These are phyloP conservation scores for Fomitiporia mediterranea DNA, from an alignment of 1,284 basidiomycete genomes.

Conservation along the genomic window DNA sequence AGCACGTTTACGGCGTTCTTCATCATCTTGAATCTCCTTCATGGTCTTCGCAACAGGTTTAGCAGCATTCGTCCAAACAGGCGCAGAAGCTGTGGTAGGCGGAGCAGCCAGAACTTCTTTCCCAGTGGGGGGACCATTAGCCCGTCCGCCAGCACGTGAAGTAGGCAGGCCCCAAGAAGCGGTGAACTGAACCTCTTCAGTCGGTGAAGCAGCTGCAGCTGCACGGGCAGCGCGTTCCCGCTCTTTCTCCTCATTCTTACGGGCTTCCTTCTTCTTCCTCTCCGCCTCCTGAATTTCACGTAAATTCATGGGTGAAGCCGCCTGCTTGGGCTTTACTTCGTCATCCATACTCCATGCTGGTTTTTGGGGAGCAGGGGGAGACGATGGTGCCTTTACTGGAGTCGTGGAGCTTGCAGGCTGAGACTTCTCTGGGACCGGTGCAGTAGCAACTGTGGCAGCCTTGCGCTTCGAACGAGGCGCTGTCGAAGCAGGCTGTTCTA, in stretches of 20 bases:
- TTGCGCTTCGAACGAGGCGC: slow-evolving; percentile 27
- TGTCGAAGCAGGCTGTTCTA: slow-evolving; percentile 28
- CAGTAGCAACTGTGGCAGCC: slow-evolving; percentile 19
- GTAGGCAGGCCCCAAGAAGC: slow-evolving; percentile 78
- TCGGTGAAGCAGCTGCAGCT: slow-evolving; percentile 34
- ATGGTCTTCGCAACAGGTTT: slow-evolving; percentile 76
- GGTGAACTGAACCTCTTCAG: slow-evolving; percentile 57
- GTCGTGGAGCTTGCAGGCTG: slow-evolving; percentile 23
- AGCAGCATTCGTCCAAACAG: slow-evolving; percentile 64
- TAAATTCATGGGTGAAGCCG: slow-evolving; percentile 58
- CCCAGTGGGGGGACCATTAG: slow-evolving; percentile 32
- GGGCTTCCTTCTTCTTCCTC: slow-evolving; percentile 70
- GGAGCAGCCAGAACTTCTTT: slow-evolving; percentile 34
- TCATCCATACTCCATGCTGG: slow-evolving; percentile 63
- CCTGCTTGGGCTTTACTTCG: slow-evolving; percentile 46
- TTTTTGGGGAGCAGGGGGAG: slow-evolving; percentile 30
- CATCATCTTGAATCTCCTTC: slow-evolving; percentile 99
- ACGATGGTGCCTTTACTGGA: slow-evolving; percentile 19
- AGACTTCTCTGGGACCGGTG: slow-evolving; percentile 20
- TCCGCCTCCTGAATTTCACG: slow-evolving; percentile 97
- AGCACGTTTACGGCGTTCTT: slow-evolving; percentile 73
- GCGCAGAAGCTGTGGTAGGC: slow-evolving; percentile 27
- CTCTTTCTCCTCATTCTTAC: slow-evolving; percentile 64
- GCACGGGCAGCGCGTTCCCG: slow-evolving; percentile 45
- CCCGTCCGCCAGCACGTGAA: slow-evolving; percentile 60